Percentiles rank a stretch among this genome's conserved stretches.
These are phyloP conservation scores for Amanita molliuscula DNA, from an alignment of 768 basidiomycete genomes.

Conservation along the genomic window DNA sequence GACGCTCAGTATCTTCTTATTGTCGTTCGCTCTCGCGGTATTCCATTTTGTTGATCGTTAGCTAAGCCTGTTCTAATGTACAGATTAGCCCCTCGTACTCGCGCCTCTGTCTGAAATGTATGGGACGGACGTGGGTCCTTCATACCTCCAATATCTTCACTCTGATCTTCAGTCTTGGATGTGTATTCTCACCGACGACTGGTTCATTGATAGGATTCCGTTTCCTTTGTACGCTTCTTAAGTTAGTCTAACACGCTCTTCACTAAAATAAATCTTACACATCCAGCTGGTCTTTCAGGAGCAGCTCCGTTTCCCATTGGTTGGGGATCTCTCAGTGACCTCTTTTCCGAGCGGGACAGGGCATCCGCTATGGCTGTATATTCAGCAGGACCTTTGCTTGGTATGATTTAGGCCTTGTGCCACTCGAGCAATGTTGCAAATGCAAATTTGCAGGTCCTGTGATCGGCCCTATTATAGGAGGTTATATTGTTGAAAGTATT, in stretches of 20 bases:
- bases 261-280: neutral
- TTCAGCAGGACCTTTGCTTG: constrained; percentile 53
- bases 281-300: constrained; percentile 50
- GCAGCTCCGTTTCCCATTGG: constrained; percentile 57
- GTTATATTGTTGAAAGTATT: constrained; percentile 48
- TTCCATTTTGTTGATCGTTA: constrained; percentile 9
- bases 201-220: constrained; percentile 53
- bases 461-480: constrained; percentile 55
- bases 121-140: constrained; percentile 59
- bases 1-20: constrained; percentile 56
- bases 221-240: constrained; percentile 44
- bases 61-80: neutral
- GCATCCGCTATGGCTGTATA: constrained; percentile 63
- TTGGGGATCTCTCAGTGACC: constrained; percentile 51
- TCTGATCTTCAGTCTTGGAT: constrained; percentile 54
- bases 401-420: constrained; percentile 14
- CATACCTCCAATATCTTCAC: constrained; percentile 57
- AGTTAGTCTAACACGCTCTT: neutral
- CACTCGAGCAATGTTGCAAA: neutral
- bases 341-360: constrained; percentile 47
- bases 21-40: constrained; percentile 59
- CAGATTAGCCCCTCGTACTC: constrained; percentile 38
- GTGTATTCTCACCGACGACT: constrained; percentile 53
- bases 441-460: constrained; percentile 29
- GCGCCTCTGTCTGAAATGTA: constrained; percentile 69